Base-by-base conservation (phyloP, 2,329 filamentous ascomycete species). In the Fusarium brachygibbosum region DNA sequence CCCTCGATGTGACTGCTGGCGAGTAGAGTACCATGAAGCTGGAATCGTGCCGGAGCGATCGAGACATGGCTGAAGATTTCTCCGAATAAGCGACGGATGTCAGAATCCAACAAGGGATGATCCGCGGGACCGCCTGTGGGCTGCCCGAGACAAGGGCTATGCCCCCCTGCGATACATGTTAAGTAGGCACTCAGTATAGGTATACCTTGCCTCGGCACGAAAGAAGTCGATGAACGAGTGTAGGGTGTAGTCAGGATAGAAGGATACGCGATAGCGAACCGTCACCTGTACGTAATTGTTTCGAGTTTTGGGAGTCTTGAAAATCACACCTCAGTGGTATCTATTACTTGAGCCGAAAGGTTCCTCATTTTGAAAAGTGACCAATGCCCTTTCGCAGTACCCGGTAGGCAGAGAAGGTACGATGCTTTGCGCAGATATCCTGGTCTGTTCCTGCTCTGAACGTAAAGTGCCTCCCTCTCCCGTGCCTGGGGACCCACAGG, bases 11-110 rank as follows among this genome's bases (percentile, higher is more conserved):
- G 34, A 23, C 29, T 38, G 38, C 28, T 42, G 50, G 35, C 63
- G 45, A 70, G 59, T 72, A 40, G 41, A 58, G 59, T 56, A 40
- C 50, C 48, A 35, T 25, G 34, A 51, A 69, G 41, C 54, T 35
- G 51, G 46, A 50, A 45, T 54, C 19, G 19, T 44, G 42, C 37
- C 60, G 44, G 60, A 66, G 55, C 60, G 48, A 46, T 59, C 61
- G 60, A 71, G 60, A 58, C 67, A 62, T 71, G 65, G 70, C 68
- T 71, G 55, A 69, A 57, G 52, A 71, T 68, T 55, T 71, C 65
- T 73, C 65, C 66, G 59, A 68, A 68, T 53, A 57, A 69, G 56
- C 52, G 61, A 73, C 51, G 45, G 38, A 68, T 68, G 50, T 49
- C 37, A 58, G 45, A 42, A 31, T 52, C 44, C 58, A 64, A 38